phyloP scores from a whole-genome alignment of 345 rosid species.

The Schrenkiella parvula region DNA sequence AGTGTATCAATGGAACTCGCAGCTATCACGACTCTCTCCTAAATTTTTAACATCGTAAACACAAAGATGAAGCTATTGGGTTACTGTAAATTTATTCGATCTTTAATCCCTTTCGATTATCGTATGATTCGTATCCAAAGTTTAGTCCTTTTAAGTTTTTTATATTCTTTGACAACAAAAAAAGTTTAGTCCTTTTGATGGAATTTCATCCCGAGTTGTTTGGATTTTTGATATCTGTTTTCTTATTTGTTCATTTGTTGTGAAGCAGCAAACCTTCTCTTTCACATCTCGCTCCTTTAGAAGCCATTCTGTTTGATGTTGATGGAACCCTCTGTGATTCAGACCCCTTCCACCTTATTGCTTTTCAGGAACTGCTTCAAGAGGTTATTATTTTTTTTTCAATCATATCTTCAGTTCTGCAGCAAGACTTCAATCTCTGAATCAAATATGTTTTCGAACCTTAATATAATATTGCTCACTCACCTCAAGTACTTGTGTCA shows the following conservation, averaged over 20 bases:
- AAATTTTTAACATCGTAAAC: not conserved
- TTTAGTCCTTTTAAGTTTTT: too few relatives aligned
- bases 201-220: not conserved
- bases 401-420: not conserved
- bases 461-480: not conserved
- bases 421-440: not conserved
- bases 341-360: constrained; percentile 76
- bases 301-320: constrained; percentile 81
- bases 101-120: too few relatives aligned
- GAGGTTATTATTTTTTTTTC: constrained; percentile 46
- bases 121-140: too few relatives aligned
- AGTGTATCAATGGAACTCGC: constrained; percentile 10
- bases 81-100: too few relatives aligned
- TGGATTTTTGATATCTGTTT: not conserved
- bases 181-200: too few relatives aligned
- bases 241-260: not conserved
- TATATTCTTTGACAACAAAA: too few relatives aligned
- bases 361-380: constrained; percentile 63
- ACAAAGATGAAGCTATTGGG: not conserved
- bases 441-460: not conserved
- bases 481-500: not conserved
- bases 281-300: constrained; percentile 58
- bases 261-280: constrained; percentile 55
- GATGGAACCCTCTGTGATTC: constrained; percentile 98
- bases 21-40: not conserved